Conservation (phyloP, 1,139 yeast species). For the Yamadazyma sp. region DNA sequence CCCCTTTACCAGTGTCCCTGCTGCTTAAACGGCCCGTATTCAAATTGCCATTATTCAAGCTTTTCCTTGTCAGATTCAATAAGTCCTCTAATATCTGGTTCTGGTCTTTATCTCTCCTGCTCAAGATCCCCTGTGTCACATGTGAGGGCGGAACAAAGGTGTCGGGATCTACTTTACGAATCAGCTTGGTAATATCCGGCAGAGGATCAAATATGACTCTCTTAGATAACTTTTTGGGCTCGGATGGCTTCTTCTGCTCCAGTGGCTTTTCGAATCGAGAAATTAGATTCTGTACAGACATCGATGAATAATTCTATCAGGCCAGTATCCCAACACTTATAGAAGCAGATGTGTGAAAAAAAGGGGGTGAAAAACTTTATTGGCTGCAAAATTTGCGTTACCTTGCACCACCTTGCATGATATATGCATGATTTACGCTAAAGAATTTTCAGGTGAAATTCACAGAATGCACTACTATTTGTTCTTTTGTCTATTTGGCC, state of each 20-base stretch:
- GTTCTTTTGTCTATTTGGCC: no score
- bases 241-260: not conserved
- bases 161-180: not conserved
- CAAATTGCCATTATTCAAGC: not conserved
- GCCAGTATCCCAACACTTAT: no score
- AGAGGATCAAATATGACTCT: not conserved
- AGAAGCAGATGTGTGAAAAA: not conserved
- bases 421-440: no score
- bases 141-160: not conserved
- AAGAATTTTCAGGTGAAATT: no score
- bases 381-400: not conserved
- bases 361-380: not conserved
- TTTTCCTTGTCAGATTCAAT: not conserved
- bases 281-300: conserved; percentile 5
- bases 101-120: not conserved
- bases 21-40: no score
- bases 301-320: no score
- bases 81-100: conserved; percentile 1
- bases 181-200: not conserved
- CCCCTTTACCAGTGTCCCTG: no score
- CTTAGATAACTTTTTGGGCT: not conserved
- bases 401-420: not conserved
- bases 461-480: no score
- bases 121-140: not conserved
- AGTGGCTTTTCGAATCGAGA: conserved; percentile 3